phyloP scores from a whole-genome alignment of 2,329 filamentous ascomycete genomes.

The Hypocrella siamensis region DNA sequence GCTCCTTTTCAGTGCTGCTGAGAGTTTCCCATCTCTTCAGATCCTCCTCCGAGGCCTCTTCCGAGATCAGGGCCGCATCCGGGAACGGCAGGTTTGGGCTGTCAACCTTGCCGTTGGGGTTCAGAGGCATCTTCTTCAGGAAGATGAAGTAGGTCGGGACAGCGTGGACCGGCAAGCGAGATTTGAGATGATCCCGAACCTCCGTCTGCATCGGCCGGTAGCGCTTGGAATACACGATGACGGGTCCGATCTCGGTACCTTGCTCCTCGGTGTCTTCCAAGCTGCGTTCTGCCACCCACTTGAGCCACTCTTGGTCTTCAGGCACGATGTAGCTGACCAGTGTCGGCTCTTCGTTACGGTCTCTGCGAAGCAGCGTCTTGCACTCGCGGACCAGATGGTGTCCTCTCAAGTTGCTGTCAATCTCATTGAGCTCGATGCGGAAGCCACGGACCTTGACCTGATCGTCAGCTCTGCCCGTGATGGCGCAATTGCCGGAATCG shows the following conservation, averaged over 20 bases:
- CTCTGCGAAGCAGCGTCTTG: conserved; percentile 55
- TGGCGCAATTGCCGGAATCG: conserved; percentile 56
- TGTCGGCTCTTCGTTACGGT: conserved; percentile 48
- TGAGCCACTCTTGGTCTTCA: conserved; percentile 55
- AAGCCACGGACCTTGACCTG: conserved; percentile 96
- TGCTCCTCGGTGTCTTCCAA: conserved; percentile 40
- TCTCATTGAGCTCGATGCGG: conserved; percentile 86
- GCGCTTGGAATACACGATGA: conserved; percentile 25
- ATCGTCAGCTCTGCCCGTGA: conserved; percentile 65
- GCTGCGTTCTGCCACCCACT: conserved; percentile 44
- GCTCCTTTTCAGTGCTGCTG: conserved; percentile 21
- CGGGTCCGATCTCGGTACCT: conserved; percentile 27
- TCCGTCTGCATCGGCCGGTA: conserved; percentile 31
- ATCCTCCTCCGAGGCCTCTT: conserved; percentile 18
- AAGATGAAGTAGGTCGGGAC: conserved; percentile 19
- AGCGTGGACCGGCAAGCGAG: conserved; percentile 27
- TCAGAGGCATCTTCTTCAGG: conserved; percentile 42
- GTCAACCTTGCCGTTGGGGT: conserved; percentile 71
- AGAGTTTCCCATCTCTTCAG: conserved; percentile 35
- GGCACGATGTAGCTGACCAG: conserved; percentile 83
- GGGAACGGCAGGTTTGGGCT: conserved; percentile 66
- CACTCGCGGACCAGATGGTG: conserved; percentile 68
- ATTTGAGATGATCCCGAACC: conserved; percentile 51
- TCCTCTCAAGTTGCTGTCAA: conserved; percentile 66
- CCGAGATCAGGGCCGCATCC: conserved; percentile 50